These are phyloP conservation scores for Metschnikowia cerradonensis DNA, from an alignment of 805 yeast species.

Conservation along the genomic window DNA sequence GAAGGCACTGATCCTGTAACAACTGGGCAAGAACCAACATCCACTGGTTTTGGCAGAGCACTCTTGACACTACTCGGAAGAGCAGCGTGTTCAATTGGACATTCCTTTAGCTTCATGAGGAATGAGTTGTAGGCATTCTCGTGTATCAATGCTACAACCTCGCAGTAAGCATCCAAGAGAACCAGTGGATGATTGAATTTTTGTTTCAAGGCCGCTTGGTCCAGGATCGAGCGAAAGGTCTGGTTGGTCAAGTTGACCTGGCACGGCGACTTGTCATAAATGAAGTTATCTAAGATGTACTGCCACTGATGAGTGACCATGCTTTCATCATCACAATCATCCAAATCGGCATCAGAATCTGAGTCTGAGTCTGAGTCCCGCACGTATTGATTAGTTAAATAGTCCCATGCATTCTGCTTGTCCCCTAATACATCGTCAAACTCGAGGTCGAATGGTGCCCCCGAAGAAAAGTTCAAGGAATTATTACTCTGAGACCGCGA, in stretches of 20 bases:
- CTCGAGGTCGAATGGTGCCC: slow-evolving; percentile 19
- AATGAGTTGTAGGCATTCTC: slow-evolving; percentile 31
- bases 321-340: slow-evolving; percentile 1
- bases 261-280: slow-evolving; percentile 39
- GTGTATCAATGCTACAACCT: slow-evolving; percentile 29
- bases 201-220: slow-evolving; percentile 12
- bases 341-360: background rate
- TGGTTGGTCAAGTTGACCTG: slow-evolving; percentile 48
- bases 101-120: background rate
- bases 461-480: slow-evolving; percentile 5
- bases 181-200: slow-evolving; percentile 26
- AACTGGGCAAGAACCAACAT: background rate
- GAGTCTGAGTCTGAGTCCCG: slow-evolving; percentile 13
- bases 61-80: slow-evolving; percentile 1
- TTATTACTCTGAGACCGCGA: slow-evolving; percentile 7
- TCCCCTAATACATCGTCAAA: slow-evolving; percentile 23
- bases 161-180: slow-evolving; percentile 27
- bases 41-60: background rate
- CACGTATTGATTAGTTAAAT: slow-evolving; percentile 12
- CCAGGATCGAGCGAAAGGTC: slow-evolving; percentile 26
- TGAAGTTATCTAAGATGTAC: slow-evolving; percentile 37
- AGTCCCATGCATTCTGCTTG: slow-evolving; percentile 18
- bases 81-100: background rate
- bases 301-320: slow-evolving; percentile 30
- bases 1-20: background rate